Conservation (phyloP, 495 filamentous ascomycete species). For the Penicillium bovifimosum region DNA sequence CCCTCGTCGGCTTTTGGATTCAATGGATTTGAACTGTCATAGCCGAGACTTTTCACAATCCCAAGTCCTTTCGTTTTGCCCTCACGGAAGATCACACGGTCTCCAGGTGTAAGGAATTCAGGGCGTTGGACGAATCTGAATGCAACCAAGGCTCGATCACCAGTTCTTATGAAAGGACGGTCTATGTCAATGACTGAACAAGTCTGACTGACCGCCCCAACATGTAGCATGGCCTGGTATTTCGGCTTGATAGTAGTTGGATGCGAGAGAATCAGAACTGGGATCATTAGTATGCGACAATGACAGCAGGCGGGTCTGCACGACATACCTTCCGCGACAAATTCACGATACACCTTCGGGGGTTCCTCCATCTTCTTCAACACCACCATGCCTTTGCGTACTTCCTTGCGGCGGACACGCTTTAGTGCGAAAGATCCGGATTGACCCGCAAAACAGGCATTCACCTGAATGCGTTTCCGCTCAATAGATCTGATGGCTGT, state of each 20-base stretch:
- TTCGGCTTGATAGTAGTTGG: constrained; percentile 98
- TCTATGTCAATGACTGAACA: constrained; percentile 98
- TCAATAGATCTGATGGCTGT: constrained; percentile 92
- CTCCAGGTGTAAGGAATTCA: constrained; percentile 84
- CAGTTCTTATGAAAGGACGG: constrained; percentile 89
- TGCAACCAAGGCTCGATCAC: constrained; percentile 84
- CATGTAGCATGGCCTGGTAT: constrained; percentile 98
- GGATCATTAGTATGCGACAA: constrained; percentile 10
- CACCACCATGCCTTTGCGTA: constrained; percentile 98
- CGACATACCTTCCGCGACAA: constrained; percentile 76
- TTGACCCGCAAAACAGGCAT: constrained; percentile 85
- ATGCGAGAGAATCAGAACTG: constrained; percentile 89
- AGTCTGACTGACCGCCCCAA: constrained; percentile 91
- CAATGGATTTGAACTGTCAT: constrained; percentile 62
- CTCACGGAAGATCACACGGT: constrained; percentile 88
- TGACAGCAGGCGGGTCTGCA: too few species aligned
- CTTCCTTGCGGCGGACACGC: constrained; percentile 81
- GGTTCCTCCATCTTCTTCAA: constrained; percentile 71
- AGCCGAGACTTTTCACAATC: constrained; percentile 88
- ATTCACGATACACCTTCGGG: constrained; percentile 82
- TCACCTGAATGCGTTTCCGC: constrained; percentile 86
- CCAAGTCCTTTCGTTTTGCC: constrained; percentile 93
- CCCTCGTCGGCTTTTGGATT: constrained; percentile 26
- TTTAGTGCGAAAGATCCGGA: constrained; percentile 88
- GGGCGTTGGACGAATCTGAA: constrained; percentile 96